A percentile compares a stretch with the other conserved stretches of the same genome.
These are phyloP conservation scores for Wallacemonas rigidus DNA, from an alignment of 208 protist genomes.

Conservation along the genomic window DNA sequence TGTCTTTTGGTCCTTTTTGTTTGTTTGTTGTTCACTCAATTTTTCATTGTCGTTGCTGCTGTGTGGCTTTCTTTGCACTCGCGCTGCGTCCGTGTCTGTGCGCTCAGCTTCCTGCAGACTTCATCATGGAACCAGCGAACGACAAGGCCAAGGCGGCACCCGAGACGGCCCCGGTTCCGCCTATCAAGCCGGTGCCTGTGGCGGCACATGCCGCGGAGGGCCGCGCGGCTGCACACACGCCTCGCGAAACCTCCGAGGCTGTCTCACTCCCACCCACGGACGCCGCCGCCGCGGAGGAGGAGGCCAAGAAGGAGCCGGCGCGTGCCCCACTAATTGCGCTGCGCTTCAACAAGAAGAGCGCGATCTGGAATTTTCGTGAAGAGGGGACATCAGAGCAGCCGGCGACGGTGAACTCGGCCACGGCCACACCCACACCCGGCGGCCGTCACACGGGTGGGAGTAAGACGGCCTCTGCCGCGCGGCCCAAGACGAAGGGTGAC, in stretches of 20 bases:
- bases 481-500: background rate
- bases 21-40: background rate
- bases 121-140: background rate
- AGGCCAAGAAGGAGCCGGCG: slow-evolving; percentile 16
- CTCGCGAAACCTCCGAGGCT: background rate
- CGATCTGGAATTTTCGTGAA: slow-evolving; percentile 15
- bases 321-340: background rate
- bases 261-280: background rate
- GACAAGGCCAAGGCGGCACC: background rate
- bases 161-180: background rate
- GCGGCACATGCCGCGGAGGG: background rate
- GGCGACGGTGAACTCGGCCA: background rate
- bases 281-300: slow-evolving; percentile 5
- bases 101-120: too few species aligned
- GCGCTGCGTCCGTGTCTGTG: too few species aligned
- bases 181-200: background rate
- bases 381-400: slow-evolving; percentile 1
- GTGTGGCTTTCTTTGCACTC: too few species aligned
- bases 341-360: slow-evolving; percentile 19
- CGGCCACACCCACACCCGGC: background rate
- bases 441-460: background rate
- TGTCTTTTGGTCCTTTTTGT: slow-evolving; percentile 8
- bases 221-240: slow-evolving; percentile 6
- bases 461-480: background rate
- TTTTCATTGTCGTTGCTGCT: background rate